Base-by-base conservation (phyloP, 225 moss, liverwort and hornwort species). In the Sphagnum contortum region DNA sequence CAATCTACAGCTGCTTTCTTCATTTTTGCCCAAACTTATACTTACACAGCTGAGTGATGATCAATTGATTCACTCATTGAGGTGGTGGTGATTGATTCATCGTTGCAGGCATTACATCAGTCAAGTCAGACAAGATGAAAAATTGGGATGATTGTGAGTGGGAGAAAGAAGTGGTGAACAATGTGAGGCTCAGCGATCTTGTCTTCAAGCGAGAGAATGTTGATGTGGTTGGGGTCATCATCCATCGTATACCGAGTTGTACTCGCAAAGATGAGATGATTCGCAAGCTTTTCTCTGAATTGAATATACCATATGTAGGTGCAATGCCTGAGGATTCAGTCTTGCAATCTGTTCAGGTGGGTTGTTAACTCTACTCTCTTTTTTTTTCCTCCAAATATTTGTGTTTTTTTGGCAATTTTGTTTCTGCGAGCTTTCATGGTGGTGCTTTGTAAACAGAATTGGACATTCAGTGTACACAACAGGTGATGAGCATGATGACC, bases 251-350 rank as follows among this genome's bases (percentile, higher is more conserved):
- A 66, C 91, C 91, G 74, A 70, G 70, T 65, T 69, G 69, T 68
- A 44, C 79, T 45, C 75, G 75, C 55, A 78, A 84, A 73, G 77
- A 83, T 7, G 72, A 79, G 48, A 66, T 81, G n/a, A 80, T 91
- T 62, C 79, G 75, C 47, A 70, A 87, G 67, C 67, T 82, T 12
- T 89, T 91, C 48, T 61, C 57, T 55, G 85, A 82, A 48, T 74
- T 80, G 64, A 69, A 77, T 63, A 87, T 94, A 58, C 80, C 80
- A 6, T 87, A 73, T 59, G 83, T 83, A 46, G 94, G 94, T 44
- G 89, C 87, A 8, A 80, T 91, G 70, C 91, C 94, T n/a, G 89
- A 91, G 69, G 94, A 94, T 59, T 74, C 85, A 12, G 54, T 89
- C 63, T 72, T 94, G 71, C 87, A 87, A 44, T 89, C 87, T 57